Base-by-base conservation (phyloP, 176 grass and related monocot genomes). In the Tillandsia fasciculata region DNA sequence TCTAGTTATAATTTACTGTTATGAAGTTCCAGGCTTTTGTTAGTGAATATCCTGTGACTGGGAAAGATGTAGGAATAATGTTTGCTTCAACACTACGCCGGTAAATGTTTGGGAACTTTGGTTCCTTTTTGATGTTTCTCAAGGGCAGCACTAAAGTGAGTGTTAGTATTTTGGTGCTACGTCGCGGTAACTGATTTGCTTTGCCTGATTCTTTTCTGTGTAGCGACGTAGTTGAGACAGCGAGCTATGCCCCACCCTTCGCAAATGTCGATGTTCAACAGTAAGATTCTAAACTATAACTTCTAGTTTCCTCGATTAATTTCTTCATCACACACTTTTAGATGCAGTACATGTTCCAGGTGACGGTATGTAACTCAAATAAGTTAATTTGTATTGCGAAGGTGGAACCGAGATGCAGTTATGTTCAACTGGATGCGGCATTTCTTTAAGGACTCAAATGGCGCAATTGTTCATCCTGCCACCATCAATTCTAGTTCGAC, bases 211-310 rank as follows among this genome's bases (percentile, higher is more conserved):
- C 51, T 68, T 84, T 2, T 42, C 69, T 20, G 70, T 86, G 78
- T 66, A 96, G 92, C 68, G 92, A 96, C 65, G 76, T 89, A 53
- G 92, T 96, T 2, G 80, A 86, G 80, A 91, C 91, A 88, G 92
- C 88, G 65, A 96, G 92, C 67, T 96, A 85, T 42, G 88, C 88
- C 22, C 92, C 92, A 3, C 88, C 88, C 18, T 96, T 96, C 51
- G 88, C 91, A 47, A 96, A 96, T 65, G 69, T 87, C 28, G 84
- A 96, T 64, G 92, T 85, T 96, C 64, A 77, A 28, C 48, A 3
- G 9, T 49, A 11, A 51, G n/a, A 51, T 15, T 50, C 48, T 48
- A 50, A 12, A 11, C 22, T 70, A 22, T 70, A 51, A 52, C 50
- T 20, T 22, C 48, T 26, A 18, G 48, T 64, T 20, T 27, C 24